Evolutionary conservation across 441 rosid genomes (phyloP).

Genomic region (Croton laevigatus): DNA sequence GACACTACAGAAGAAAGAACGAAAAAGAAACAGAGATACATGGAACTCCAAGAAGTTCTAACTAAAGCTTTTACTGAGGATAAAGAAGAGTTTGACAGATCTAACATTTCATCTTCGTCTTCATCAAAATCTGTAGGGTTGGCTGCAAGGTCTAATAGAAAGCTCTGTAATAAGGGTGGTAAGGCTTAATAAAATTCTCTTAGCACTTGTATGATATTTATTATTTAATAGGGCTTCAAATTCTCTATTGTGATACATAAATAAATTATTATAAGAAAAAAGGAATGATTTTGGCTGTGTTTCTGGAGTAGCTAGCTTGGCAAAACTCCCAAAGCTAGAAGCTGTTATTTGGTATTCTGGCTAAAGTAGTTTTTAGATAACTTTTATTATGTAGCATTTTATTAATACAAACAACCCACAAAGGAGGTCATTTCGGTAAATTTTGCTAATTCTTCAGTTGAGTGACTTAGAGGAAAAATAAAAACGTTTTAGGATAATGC

Average conservation of each 20-base stretch:
- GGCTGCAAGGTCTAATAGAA: conserved; percentile 28
- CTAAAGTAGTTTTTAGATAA: too few species aligned
- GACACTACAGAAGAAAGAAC: conserved; percentile 50
- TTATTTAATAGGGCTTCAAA: not conserved
- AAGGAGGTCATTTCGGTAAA: not conserved
- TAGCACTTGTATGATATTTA: not conserved
- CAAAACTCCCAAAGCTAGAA: too few species aligned
- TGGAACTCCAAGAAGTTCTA: conserved; percentile 59
- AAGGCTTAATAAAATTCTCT: not conserved
- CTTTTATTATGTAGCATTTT: too few species aligned
- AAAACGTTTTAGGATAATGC: too few species aligned
- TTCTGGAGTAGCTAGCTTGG: too few species aligned
- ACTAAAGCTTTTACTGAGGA: conserved; percentile 61
- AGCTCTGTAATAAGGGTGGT: conserved; percentile 13
- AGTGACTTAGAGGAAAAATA: not conserved
- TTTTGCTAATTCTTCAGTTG: not conserved
- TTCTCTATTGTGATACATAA: not conserved
- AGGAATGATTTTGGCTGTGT: conserved; percentile 3
- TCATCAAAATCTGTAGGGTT: conserved; percentile 35
- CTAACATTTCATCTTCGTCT: conserved; percentile 46
- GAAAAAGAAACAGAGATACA: conserved; percentile 52
- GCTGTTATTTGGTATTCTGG: too few species aligned
- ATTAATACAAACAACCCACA: too few species aligned
- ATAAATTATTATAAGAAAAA: too few species aligned
- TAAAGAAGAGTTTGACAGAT: conserved; percentile 47